phyloP scores from a whole-genome alignment of 805 yeast genomes.

The Monosporozyma servazzii region DNA sequence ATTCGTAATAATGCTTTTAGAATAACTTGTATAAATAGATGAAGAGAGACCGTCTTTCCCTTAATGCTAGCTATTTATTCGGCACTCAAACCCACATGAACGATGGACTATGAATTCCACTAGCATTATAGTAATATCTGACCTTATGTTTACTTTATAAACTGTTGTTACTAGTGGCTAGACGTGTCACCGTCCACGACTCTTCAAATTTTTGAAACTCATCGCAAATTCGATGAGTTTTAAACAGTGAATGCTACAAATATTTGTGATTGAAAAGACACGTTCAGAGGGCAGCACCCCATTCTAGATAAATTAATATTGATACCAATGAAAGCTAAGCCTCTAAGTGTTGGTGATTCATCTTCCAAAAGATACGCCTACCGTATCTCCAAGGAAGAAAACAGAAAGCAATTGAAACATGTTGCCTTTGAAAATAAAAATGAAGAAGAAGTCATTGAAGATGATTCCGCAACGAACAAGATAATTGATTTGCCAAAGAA shows the following conservation, averaged over 20 bases:
- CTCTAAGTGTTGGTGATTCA: slow-evolving; percentile 16
- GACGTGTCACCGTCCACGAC: background rate
- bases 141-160: background rate
- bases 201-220: background rate
- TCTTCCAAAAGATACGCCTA: slow-evolving; percentile 32
- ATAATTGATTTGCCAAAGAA: slow-evolving; percentile 61
- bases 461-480: slow-evolving; percentile 2
- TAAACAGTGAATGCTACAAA: background rate
- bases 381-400: slow-evolving; percentile 40
- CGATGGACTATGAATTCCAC: too few species aligned
- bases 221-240: background rate
- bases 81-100: too few species aligned
- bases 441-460: background rate
- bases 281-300: background rate
- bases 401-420: slow-evolving; percentile 39
- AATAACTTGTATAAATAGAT: too few species aligned
- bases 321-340: slow-evolving; percentile 23
- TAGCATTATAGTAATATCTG: too few species aligned
- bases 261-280: too few species aligned
- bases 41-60: too few species aligned
- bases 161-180: background rate
- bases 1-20: too few species aligned
- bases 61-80: too few species aligned
- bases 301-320: too few species aligned
- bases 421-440: slow-evolving; percentile 18